Evolutionary conservation across 768 basidiomycete genomes (phyloP).

Genomic region (Chalciporus piperatus): DNA sequence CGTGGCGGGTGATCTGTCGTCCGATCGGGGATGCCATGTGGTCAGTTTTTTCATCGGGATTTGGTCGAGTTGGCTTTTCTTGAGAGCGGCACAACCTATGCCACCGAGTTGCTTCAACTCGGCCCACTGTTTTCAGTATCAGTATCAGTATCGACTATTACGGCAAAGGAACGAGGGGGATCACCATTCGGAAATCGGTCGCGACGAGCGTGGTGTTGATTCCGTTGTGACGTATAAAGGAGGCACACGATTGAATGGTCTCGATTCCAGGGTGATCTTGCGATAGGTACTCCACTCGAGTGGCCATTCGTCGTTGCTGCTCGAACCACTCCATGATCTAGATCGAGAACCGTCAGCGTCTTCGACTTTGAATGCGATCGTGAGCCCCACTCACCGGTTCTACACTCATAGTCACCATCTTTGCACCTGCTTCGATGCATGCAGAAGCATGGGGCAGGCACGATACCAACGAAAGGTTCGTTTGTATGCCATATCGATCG

Average conservation of each 20-base stretch:
- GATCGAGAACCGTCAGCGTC: constrained; percentile 2
- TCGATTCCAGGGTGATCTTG: constrained; percentile 43
- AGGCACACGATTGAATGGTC: constrained; percentile 43
- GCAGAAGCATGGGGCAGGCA: constrained; percentile 52
- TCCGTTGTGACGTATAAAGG: constrained; percentile 41
- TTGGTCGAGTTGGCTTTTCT: constrained; percentile 38
- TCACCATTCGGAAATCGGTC: constrained; percentile 41
- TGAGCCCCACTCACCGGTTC: constrained; percentile 39
- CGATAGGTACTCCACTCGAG: neutral
- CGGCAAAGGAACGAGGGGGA: constrained; percentile 2
- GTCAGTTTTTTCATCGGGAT: constrained; percentile 29
- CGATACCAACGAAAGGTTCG: constrained; percentile 53
- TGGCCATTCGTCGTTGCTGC: constrained; percentile 19
- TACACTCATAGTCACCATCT: constrained; percentile 49
- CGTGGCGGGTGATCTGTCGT: constrained; percentile 27
- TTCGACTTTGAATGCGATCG: neutral
- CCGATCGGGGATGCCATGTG: constrained; percentile 28
- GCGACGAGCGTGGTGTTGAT: constrained; percentile 42
- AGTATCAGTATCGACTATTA: constrained; percentile 2
- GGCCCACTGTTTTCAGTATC: constrained; percentile 31
- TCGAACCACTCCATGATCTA: constrained; percentile 46
- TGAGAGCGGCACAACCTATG: constrained; percentile 43
- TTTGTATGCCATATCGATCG: constrained; percentile 38
- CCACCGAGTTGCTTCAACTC: constrained; percentile 42
- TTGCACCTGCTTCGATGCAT: constrained; percentile 52